Evolutionary conservation across 2,329 filamentous ascomycete species (phyloP), one percentile per base, ranked within the genome.

Genomic region (Waltergamsia citrina): DNA sequence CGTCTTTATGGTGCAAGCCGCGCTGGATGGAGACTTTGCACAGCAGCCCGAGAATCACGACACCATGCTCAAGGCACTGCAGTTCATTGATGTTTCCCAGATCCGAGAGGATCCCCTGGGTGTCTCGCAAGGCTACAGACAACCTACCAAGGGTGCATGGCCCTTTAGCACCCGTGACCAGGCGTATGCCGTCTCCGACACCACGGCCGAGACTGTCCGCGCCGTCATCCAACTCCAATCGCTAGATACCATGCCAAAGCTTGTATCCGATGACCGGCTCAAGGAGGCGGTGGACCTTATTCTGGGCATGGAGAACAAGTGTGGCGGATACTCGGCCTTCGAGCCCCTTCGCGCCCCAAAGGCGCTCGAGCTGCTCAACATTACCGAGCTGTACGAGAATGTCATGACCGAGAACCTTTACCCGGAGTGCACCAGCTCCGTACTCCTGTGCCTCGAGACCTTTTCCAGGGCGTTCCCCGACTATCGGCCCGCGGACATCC

Each of bases 341-440:
- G 87, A 94, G 51, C 74, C 74, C 3, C 80, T 77, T 2, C 75
- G 87, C 17, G 86, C 81, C 2, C 80, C 81, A 9, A 65, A 79
- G 42, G 69, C 69, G 43, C 55, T 94, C 40, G 87, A 94, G 54
- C 68, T 76, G 51, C 70, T 94, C 28, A 94, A 94, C 50, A 85
- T 86, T 0, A 87, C 87, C 5, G 87, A 94, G 54, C 85, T 94
- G 1, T 94, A 94, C 51, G 85, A 83, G 17, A 71, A 78, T 19
- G 94, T 94, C 59, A 94, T 94, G 87, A 80, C 94, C 36, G 85
- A 93, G 52, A 94, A 94, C 54, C 83, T 92, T 52, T 93, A 94
- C 50, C 84, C 85, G 0, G 87, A 94, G 57, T 94, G 87, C 61
- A 94, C 87, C 2, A 94, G 86, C 3, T 85, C 87, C 3, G 82